A percentile compares a stretch with the other conserved stretches of the same genome.
These are phyloP conservation scores for Prunus davidiana DNA, from an alignment of 306 rosid species.

Conservation along the genomic window DNA sequence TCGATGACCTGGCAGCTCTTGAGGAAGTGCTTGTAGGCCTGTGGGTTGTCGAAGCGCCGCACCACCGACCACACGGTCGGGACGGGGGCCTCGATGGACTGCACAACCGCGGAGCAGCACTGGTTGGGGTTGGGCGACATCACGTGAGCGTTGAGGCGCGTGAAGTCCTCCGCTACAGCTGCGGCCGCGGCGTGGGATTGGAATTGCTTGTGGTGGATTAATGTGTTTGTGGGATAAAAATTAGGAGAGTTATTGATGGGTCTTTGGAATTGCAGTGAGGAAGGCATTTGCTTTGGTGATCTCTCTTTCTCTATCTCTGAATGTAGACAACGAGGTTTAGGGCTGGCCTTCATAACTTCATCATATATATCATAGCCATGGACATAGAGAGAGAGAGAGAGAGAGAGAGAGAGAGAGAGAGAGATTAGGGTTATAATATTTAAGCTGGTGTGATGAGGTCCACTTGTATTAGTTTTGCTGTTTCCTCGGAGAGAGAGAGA, in stretches of 20 bases:
- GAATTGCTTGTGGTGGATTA: constrained; percentile 38
- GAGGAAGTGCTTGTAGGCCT: constrained; percentile 81
- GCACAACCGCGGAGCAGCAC: constrained; percentile 78
- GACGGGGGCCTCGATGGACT: constrained; percentile 63
- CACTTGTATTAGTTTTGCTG: constrained; percentile 47
- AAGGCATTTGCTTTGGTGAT: constrained; percentile 47
- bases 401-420: constrained; percentile 12
- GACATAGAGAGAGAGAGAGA: constrained; percentile 2
- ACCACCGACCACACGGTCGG: constrained; percentile 80
- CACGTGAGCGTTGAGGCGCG: constrained; percentile 46
- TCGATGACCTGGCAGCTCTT: constrained; percentile 85
- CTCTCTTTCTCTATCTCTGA: not conserved
- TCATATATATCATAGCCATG: constrained; percentile 13
- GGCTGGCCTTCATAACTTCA: too few relatives aligned
- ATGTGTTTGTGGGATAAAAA: not conserved
- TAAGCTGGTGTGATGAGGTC: not conserved
- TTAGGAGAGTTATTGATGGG: constrained; percentile 31
- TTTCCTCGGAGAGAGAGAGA: constrained; percentile 22
- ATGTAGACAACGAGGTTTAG: not conserved
- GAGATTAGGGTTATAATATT: not conserved
- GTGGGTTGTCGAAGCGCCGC: constrained; percentile 86
- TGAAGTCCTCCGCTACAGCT: not conserved
- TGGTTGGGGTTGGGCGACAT: constrained; percentile 56
- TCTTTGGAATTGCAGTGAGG: constrained; percentile 63
- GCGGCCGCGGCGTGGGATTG: constrained; percentile 1